phyloP scores from a whole-genome alignment of 495 filamentous ascomycete genomes.

The Daldinia decipiens region DNA sequence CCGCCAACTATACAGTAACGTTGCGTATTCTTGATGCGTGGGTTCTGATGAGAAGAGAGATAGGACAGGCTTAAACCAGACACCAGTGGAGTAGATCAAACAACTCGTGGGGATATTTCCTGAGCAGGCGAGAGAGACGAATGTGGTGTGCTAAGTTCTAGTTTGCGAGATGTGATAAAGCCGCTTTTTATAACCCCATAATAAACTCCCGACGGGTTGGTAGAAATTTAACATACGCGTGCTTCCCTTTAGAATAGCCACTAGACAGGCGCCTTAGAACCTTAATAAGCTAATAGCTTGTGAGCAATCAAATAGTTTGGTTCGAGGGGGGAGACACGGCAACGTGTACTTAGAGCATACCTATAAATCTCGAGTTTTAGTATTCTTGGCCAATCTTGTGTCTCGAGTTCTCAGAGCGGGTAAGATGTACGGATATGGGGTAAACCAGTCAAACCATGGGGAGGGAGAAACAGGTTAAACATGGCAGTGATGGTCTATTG shows the following conservation, averaged over 20 bases:
- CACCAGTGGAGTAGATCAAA: conserved; percentile 35
- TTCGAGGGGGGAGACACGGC: conserved; percentile 32
- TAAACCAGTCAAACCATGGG: conserved; percentile 19
- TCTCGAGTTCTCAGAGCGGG: conserved; percentile 5
- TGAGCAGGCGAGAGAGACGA: conserved; percentile 11
- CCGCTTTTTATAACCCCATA: conserved; percentile 7
- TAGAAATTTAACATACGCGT: conserved; percentile 18
- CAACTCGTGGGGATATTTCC: conserved; percentile 29
- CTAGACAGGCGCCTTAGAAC: conserved; percentile 15
- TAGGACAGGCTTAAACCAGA: conserved; percentile 19
- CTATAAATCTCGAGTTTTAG: conserved; percentile 12
- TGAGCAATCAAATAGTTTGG: conserved; percentile 24
- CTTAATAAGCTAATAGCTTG: conserved; percentile 15
- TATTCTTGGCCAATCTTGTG: conserved; percentile 20
- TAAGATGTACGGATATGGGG: conserved; percentile 22
- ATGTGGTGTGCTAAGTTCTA: conserved; percentile 16
- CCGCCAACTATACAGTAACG: conserved; percentile 39
- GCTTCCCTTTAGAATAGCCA: conserved; percentile 17
- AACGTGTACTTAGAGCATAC: conserved; percentile 25
- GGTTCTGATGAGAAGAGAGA: conserved; percentile 13
- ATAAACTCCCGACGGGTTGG: conserved; percentile 27
- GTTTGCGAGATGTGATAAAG: conserved; percentile 24
- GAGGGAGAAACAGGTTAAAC: conserved; percentile 17
- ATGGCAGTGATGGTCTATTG: conserved; percentile 18
- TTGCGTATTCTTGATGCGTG: conserved; percentile 35